Evolutionary conservation across 192 early-diverging fungal genomes (phyloP), one percentile per base, ranked within the genome.

Genomic region (Backusella tuberculispora): DNA sequence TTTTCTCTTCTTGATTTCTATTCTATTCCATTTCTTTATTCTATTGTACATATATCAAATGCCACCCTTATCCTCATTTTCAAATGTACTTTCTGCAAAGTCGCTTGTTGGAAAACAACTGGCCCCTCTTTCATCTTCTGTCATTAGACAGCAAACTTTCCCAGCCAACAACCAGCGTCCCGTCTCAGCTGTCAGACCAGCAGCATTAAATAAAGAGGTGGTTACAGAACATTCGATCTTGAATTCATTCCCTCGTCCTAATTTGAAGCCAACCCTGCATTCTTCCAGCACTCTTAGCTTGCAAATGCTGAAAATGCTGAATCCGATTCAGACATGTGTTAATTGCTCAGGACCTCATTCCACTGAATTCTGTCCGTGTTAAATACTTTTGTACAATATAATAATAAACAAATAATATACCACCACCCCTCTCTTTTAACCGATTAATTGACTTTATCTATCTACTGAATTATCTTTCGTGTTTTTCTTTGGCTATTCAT

Each of bases 291-390:
- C 56, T 9, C 45, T 50, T 24, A 63, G 70, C 21, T 63, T 60
- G 50, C 70, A 17, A 26, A 72, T 40, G 56, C 76, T 9, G 42
- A 65, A 19, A 34, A 47, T 17, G 44, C 29, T 47, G 37, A 56
- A 66, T 63, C 24, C 63, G 6, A 68, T 40, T 38, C 53, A 63
- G 64, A 56, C 53, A 13, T 83, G 81, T 56, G 41, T 24, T 19
- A 78, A 79, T 53, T 83, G 81, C 43, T 66, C 81, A 63, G 81
- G 81, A 38, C 81, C 81, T 71, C 81, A 83, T 63, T 66, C 74
- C 17, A 76, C 81, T 24, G 78, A 79, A n/a, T 83, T 79, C 42
- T 83, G 81, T 41, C 81, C 81, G 46, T 83, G 81, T 47, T 83
- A 64, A 75, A 56, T 2, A 63, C 13, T 53, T 15, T 48, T 50